Conservation (phyloP, 371 early-diverging fungal species). For the Chytridium lagenaria region DNA sequence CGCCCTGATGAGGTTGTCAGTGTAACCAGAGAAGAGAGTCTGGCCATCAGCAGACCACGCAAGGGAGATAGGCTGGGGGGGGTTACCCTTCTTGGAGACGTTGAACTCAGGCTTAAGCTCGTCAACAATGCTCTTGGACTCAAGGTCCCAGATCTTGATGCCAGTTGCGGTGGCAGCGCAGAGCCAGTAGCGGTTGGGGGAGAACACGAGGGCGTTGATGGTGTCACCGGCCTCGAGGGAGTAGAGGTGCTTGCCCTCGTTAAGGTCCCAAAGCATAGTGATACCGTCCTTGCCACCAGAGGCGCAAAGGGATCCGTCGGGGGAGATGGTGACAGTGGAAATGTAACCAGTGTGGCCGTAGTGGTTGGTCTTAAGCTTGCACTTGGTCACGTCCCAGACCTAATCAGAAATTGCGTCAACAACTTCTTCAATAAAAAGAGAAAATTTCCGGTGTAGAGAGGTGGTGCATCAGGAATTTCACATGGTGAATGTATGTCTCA, state of each 20-base stretch:
- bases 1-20: slow-evolving; percentile 94
- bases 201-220: slow-evolving; percentile 98
- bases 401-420: slow-evolving; percentile 37
- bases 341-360: slow-evolving; percentile 98
- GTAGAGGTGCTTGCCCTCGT: slow-evolving; percentile 99
- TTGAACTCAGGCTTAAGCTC: slow-evolving; percentile 93
- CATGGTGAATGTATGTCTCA: slow-evolving; percentile 63
- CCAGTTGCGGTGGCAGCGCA: slow-evolving; percentile 96
- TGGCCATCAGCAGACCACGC: slow-evolving; percentile 98
- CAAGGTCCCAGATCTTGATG: slow-evolving; percentile 99
- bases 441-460: background rate
- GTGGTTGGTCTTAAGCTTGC: slow-evolving; percentile 98
- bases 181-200: slow-evolving; percentile 99
- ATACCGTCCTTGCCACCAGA: slow-evolving; percentile 99
- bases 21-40: slow-evolving; percentile 98
- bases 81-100: slow-evolving; percentile 68
- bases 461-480: slow-evolving; percentile 43
- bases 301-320: slow-evolving; percentile 99
- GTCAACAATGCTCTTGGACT: slow-evolving; percentile 95
- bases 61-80: slow-evolving; percentile 91
- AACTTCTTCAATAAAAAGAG: slow-evolving; percentile 15
- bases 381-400: slow-evolving; percentile 98
- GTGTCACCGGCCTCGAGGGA: slow-evolving; percentile 94
- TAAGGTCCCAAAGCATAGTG: slow-evolving; percentile 99
- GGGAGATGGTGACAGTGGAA: slow-evolving; percentile 97